A percentile compares a stretch with the other conserved stretches of the same genome.
phyloP scores from a whole-genome alignment of 2,329 filamentous ascomycete genomes.

The Fusarium annulatum region DNA sequence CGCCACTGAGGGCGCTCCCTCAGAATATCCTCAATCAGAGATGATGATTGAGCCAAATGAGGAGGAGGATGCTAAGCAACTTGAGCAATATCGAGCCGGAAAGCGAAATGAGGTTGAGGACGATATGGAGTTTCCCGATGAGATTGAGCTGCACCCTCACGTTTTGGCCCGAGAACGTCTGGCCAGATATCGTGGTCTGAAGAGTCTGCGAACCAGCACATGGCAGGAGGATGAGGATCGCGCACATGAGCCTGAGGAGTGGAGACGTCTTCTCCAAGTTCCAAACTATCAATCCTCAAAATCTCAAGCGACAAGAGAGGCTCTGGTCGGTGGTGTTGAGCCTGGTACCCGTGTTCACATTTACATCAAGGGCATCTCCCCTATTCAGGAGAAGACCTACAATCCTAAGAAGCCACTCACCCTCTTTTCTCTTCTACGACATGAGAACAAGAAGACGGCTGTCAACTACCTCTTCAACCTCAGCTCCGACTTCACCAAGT shows the following conservation, averaged over 20 bases:
- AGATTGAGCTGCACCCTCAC: slow-evolving; percentile 92
- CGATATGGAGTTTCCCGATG: slow-evolving; percentile 95
- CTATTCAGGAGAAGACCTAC: slow-evolving; percentile 58
- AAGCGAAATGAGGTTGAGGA: slow-evolving; percentile 86
- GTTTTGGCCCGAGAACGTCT: slow-evolving; percentile 88
- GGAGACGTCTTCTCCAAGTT: slow-evolving; percentile 85
- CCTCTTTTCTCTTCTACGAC: slow-evolving; percentile 87
- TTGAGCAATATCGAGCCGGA: slow-evolving; percentile 82
- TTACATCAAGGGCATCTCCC: slow-evolving; percentile 69
- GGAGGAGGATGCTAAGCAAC: slow-evolving; percentile 78
- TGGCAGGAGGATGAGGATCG: slow-evolving; percentile 93
- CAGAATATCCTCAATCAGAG: slow-evolving; percentile 94
- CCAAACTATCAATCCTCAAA: slow-evolving; percentile 90
- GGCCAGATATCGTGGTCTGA: slow-evolving; percentile 87
- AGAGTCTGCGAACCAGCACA: slow-evolving; percentile 85
- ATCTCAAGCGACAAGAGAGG: slow-evolving; percentile 81
- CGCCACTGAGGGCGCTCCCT: slow-evolving; percentile 81
- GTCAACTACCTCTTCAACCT: slow-evolving; percentile 92
- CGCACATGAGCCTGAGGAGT: slow-evolving; percentile 88
- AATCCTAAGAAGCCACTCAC: slow-evolving; percentile 69
- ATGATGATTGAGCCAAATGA: slow-evolving; percentile 90
- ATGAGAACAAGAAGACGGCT: slow-evolving; percentile 93
- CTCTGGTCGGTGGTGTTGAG: slow-evolving; percentile 86
- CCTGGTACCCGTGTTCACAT: slow-evolving; percentile 87
- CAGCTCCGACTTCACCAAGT: slow-evolving; percentile 77